Percentiles rank a stretch among this genome's conserved stretches.
Evolutionary conservation across 768 basidiomycete genomes (phyloP).

Genomic region (Heimioporus sp.): DNA sequence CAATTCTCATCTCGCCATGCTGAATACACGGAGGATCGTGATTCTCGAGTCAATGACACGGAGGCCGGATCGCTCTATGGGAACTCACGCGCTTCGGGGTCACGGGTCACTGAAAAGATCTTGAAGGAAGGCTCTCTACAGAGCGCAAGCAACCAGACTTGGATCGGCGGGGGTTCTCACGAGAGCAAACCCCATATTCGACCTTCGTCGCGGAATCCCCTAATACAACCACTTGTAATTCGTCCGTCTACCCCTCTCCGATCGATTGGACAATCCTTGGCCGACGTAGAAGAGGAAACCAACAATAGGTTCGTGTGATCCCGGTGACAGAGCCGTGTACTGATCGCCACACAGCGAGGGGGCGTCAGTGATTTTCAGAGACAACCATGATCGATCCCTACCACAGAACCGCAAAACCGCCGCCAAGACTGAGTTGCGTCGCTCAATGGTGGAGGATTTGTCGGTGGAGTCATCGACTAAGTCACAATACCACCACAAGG

Average conservation of each 20-base stretch:
- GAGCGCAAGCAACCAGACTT: background rate
- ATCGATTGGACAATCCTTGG: background rate
- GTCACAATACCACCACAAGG: background rate
- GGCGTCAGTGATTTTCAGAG: background rate
- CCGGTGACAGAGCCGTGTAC: background rate
- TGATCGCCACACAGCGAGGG: slow-evolving; percentile 9
- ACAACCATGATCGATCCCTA: background rate
- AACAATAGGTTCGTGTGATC: slow-evolving; percentile 9
- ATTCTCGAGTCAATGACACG: background rate
- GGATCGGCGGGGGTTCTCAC: slow-evolving; percentile 5
- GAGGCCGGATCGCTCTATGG: background rate
- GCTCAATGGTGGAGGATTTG: background rate
- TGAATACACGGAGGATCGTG: background rate
- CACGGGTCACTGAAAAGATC: background rate
- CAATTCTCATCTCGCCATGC: background rate
- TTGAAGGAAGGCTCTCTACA: background rate
- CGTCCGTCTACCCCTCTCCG: background rate
- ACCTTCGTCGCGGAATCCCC: background rate
- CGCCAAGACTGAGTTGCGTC: background rate
- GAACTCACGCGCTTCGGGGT: too few species aligned
- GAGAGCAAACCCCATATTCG: slow-evolving; percentile 10
- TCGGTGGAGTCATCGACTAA: background rate
- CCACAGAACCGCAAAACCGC: background rate
- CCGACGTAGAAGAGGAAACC: background rate
- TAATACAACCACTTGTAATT: background rate